phyloP scores from a whole-genome alignment of 345 rosid genomes.

The Alliaria petiolata region DNA sequence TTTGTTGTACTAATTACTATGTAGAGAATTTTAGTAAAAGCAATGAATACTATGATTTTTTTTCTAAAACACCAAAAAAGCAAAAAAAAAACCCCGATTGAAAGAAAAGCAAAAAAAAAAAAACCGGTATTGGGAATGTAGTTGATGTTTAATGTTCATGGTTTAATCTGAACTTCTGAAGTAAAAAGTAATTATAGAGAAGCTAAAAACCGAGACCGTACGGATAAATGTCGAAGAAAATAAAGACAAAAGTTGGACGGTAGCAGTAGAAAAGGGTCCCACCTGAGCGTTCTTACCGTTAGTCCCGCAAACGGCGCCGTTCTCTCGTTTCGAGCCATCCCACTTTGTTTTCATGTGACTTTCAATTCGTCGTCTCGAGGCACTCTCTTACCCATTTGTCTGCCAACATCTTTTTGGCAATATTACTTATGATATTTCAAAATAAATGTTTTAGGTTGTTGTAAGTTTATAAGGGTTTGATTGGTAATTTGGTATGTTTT shows the following conservation, averaged over 20 bases:
- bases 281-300: slow-evolving; percentile 13
- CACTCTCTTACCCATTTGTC: neutral
- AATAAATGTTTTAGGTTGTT: too few species aligned
- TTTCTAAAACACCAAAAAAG: too few species aligned
- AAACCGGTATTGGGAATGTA: neutral
- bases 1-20: too few species aligned
- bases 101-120: too few species aligned
- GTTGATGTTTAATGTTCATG: neutral
- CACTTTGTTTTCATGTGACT: slow-evolving; percentile 19
- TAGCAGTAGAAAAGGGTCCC: neutral
- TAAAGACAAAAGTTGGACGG: slow-evolving; percentile 23
- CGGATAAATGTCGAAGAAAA: slow-evolving; percentile 18
- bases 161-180: too few species aligned
- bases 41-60: too few species aligned
- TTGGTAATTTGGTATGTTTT: too few species aligned
- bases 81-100: too few species aligned
- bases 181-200: neutral
- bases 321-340: slow-evolving; percentile 23
- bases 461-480: too few species aligned
- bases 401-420: slow-evolving; percentile 11
- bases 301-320: slow-evolving; percentile 35
- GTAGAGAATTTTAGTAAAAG: too few species aligned
- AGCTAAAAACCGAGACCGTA: slow-evolving; percentile 4
- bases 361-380: too few species aligned
- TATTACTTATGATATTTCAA: neutral